Percentiles rank a stretch among this genome's conserved stretches.
phyloP scores from a whole-genome alignment of 2,329 filamentous ascomycete species.

The Colletotrichum melonis region DNA sequence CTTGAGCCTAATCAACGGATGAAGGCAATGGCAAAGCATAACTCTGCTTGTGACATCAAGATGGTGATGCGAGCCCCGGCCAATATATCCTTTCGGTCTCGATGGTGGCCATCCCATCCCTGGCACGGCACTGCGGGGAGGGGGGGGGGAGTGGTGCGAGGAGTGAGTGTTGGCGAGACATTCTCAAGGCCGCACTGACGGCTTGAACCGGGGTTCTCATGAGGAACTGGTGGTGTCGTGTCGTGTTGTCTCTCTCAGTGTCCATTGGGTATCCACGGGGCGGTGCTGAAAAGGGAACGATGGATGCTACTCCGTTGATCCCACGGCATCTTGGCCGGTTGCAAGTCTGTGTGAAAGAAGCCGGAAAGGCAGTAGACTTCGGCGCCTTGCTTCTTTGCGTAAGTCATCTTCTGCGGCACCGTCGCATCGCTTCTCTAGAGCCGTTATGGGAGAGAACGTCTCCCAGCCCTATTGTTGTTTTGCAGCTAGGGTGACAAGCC shows the following conservation, averaged over 20 bases:
- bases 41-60: constrained; percentile 14
- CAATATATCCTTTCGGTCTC: constrained; percentile 26
- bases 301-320: constrained; percentile 21
- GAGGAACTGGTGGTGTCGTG: constrained; percentile 23
- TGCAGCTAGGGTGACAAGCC: constrained; percentile 1
- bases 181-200: constrained; percentile 26
- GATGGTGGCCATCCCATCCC: constrained; percentile 9
- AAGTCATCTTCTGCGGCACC: constrained; percentile 21
- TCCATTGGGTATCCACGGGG: constrained; percentile 7
- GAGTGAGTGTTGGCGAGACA: constrained; percentile 21
- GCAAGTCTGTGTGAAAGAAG: constrained; percentile 23
- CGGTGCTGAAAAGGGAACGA: constrained; percentile 16
- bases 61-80: constrained; percentile 19
- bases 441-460: neutral
- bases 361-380: constrained; percentile 14
- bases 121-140: constrained; percentile 2
- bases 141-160: constrained; percentile 8
- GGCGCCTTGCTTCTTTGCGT: constrained; percentile 29
- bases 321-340: constrained; percentile 27
- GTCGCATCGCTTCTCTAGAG: neutral
- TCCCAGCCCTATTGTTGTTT: constrained; percentile 21
- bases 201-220: constrained; percentile 20
- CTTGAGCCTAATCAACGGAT: constrained; percentile 25
- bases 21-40: constrained; percentile 26
- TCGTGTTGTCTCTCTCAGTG: constrained; percentile 27